Base-by-base conservation (phyloP, 768 basidiomycete genomes). In the Candolleomyces aberdarensis region DNA sequence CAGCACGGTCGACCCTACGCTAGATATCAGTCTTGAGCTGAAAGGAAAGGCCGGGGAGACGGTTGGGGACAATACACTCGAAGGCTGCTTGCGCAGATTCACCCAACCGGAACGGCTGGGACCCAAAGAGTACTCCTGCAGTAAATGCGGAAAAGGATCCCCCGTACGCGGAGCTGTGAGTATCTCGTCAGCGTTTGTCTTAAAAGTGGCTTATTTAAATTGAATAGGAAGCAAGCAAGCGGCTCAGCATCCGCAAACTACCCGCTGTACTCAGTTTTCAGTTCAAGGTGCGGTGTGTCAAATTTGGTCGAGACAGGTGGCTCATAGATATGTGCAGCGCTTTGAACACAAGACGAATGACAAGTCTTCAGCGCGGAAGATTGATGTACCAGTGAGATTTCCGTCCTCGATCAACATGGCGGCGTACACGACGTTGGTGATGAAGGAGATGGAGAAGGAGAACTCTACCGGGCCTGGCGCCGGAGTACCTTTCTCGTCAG, bases 181-280 rank as follows among this genome's bases (percentile, higher is more conserved):
- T 11, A 36, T 36, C 36, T 46, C 41, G n/a, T 19, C 36, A 22
- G 19, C 60, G 55, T 53, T 62, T 44, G 17, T 60, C 20, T 60
- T 52, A 57, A 29, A 62, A 26, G 13, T 26, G 14, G 39, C 41
- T 60, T 26, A 31, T 36, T n/a, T 26, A 26, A 26, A 46, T 60
- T 22, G 31, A 49, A 13, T 70, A 92, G 83, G 87, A 89, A 65
- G 91, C 90, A 0, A 92, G 85, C 64, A 94, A 96, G 69, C 86
- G 92, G 7, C 77, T 98, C 54, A 92, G 89, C 65, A 87, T 98
- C 65, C 85, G 83, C 54, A 89, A 87, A 65, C 78, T 98, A 8
- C 95, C 96, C 0, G 89, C 92, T 0, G 94, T 96, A 0, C 76
- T 98, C 51, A 92, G 91, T 65, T 92, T 98, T 66, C 96, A 98